Base-by-base conservation (phyloP, 148 eudicot species). In the Amaranthus cruentus region DNA sequence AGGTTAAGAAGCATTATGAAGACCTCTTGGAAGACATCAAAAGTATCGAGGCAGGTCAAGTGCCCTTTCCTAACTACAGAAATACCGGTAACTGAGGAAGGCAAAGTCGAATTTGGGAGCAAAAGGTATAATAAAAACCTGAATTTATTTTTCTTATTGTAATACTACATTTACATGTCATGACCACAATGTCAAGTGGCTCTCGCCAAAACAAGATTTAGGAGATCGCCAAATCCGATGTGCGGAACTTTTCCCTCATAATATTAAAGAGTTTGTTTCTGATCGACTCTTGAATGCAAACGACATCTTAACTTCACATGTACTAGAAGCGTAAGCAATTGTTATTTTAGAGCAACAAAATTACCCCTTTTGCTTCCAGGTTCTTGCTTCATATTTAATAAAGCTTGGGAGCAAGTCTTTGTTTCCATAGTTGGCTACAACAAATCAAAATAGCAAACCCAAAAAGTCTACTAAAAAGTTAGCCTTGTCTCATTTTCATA, bases 51-150 rank as follows among this genome's bases (percentile, higher is more conserved):
- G 71, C 85, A 1, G 91, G 86, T 55, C 78, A 66, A 49, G 80
- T 87, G 63, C 91, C 91, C 28, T 59, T 87, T 51, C 91, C 88
- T 4, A 87, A 83, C 14, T 87, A 87, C 82, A 80, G 60, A 61
- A 68, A 71, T 7, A 15, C 4, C 28, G 78, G 77, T 53, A 14
- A 55, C 55, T 70, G n/a, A 53, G 50, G 43, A 46, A 61, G 5
- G 79, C 70, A 9, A 69, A 76, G 58, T 76, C 64, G 43, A 78
- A 75, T 6, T 77, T 75, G 13, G 77, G 69, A 56, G 78, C 15
- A 63, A 62, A 51, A 85, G 88, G 88, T 85, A 76, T 58, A 58
- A 50, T 59, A 18, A 12, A 18, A 28, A 28, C 48, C 62, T 10
- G 53, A 46, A 51, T 67, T 9, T 55, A 54, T 11, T 53, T 56